A percentile compares a stretch with the other conserved stretches of the same genome.
These are phyloP conservation scores for Hylodesmum podocarpum DNA, from an alignment of 306 rosid species.

Conservation along the genomic window DNA sequence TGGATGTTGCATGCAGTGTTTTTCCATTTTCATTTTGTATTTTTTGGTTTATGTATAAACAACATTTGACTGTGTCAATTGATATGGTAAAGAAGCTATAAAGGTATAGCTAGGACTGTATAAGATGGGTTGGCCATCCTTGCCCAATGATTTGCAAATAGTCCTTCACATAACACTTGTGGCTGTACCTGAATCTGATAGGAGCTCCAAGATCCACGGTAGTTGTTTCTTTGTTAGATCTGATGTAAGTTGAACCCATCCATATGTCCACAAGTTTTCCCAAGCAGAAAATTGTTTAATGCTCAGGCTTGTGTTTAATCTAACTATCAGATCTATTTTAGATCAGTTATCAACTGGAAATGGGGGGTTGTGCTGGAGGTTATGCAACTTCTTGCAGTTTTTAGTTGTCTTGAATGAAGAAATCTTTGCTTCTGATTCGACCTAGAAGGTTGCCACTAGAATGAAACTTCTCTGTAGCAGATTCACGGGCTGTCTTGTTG, in stretches of 20 bases:
- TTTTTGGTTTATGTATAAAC: neutral
- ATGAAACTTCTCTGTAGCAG: neutral
- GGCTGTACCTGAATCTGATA: neutral
- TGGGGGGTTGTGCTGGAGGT: neutral
- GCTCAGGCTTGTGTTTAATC: neutral
- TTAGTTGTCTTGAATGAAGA: neutral
- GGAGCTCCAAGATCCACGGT: neutral
- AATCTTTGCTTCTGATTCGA: neutral
- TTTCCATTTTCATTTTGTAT: neutral
- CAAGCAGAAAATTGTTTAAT: neutral
- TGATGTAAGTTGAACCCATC: slow-evolving; percentile 1
- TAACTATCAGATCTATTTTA: neutral
- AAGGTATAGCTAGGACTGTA: neutral
- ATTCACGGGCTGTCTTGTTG: neutral
- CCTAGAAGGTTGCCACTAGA: neutral
- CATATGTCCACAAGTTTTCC: neutral
- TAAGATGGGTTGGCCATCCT: neutral
- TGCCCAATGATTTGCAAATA: neutral
- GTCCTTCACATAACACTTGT: neutral
- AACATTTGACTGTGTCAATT: neutral
- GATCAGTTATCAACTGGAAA: neutral
- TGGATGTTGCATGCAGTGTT: slow-evolving; percentile 18
- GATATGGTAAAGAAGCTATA: neutral
- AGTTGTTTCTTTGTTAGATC: slow-evolving; percentile 12
- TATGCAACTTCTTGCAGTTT: neutral